phyloP scores from a whole-genome alignment of 345 rosid species.

The Euphorbia lathyris region DNA sequence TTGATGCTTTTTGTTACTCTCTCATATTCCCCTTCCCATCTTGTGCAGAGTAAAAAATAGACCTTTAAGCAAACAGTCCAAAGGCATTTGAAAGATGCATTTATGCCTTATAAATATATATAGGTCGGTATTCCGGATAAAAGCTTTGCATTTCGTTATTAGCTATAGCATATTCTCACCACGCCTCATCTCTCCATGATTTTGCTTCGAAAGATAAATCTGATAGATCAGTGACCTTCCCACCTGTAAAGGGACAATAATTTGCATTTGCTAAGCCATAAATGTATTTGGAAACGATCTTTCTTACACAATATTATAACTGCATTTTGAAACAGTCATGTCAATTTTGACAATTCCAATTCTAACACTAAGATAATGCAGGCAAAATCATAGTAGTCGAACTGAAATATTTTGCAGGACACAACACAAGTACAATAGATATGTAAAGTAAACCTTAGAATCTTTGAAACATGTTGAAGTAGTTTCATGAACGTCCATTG shows the following conservation, averaged over 20 bases:
- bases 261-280: not conserved
- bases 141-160: not conserved
- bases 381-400: not conserved
- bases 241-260: constrained; percentile 28
- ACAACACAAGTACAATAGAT: not conserved
- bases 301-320: constrained; percentile 1
- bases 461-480: constrained; percentile 1
- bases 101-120: not conserved
- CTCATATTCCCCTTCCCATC: not conserved
- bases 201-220: constrained; percentile 75
- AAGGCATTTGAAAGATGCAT: not conserved
- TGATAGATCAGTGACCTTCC: constrained; percentile 38
- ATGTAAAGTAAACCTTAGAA: not conserved
- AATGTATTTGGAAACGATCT: constrained; percentile 2
- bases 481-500: not conserved
- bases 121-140: not conserved
- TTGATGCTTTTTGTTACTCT: not conserved
- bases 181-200: constrained; percentile 68
- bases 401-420: constrained; percentile 7
- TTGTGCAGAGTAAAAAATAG: not conserved
- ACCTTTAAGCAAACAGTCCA: not conserved
- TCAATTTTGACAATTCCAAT: not conserved
- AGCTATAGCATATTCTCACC: constrained; percentile 43
- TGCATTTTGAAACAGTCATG: constrained; percentile 10
- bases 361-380: not conserved